A percentile compares a stretch with the other conserved stretches of the same genome.
Conservation (phyloP, 371 early-diverging fungal species). For the Mucor velutinosus region DNA sequence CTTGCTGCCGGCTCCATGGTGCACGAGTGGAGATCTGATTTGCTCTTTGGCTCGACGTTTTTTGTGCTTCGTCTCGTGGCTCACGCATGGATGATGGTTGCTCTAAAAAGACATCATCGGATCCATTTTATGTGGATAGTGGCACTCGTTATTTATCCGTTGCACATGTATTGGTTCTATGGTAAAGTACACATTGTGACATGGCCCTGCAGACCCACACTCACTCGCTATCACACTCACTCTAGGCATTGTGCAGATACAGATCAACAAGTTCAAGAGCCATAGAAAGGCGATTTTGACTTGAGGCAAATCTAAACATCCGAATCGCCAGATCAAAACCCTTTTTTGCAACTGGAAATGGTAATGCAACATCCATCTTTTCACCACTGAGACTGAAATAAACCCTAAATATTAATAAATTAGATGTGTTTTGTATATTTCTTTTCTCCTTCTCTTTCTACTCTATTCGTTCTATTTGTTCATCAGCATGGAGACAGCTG, state of each 20-base stretch:
- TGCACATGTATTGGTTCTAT: conserved; percentile 46
- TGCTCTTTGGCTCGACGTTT: conserved; percentile 32
- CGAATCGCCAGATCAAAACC: not conserved
- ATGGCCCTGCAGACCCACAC: too few species aligned
- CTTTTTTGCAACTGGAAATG: not conserved
- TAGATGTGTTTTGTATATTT: not conserved
- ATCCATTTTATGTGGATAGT: conserved; percentile 29
- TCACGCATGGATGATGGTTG: conserved; percentile 31
- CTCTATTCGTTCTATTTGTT: not conserved
- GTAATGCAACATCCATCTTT: not conserved
- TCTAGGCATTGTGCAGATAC: not conserved
- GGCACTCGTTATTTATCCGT: conserved; percentile 24
- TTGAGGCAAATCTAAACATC: not conserved
- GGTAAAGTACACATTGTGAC: too few species aligned
- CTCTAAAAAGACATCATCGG: conserved; percentile 30
- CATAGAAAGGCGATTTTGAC: not conserved
- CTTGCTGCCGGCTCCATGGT: conserved; percentile 30
- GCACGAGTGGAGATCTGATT: conserved; percentile 25
- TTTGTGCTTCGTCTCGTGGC: conserved; percentile 36
- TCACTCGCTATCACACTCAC: not conserved
- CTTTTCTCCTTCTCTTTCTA: not conserved
- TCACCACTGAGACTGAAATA: not conserved
- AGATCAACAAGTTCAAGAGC: not conserved
- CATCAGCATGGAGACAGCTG: conserved; percentile 71
- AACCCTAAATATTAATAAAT: not conserved